Percentiles rank a stretch among this genome's conserved stretches.
Evolutionary conservation across 2,329 filamentous ascomycete genomes (phyloP).

Genomic region (Cladosporium sp.): DNA sequence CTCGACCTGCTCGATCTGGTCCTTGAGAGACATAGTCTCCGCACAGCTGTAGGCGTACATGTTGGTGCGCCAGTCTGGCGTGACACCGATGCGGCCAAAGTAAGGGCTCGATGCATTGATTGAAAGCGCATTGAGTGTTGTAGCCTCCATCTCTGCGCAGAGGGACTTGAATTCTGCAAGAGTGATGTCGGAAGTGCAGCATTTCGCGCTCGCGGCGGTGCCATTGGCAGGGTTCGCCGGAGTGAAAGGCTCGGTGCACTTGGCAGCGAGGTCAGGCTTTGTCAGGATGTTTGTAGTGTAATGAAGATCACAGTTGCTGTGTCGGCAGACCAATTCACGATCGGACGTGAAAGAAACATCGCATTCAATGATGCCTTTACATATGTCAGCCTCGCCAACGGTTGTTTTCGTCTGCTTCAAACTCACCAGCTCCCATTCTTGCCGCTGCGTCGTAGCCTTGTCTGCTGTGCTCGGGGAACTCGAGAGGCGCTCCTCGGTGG

Average conservation of each 20-base stretch:
- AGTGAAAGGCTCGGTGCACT: constrained; percentile 60
- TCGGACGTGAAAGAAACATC: constrained; percentile 65
- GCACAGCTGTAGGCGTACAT: constrained; percentile 60
- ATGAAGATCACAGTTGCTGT: constrained; percentile 65
- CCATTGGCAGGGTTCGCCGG: constrained; percentile 34
- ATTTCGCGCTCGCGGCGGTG: constrained; percentile 55
- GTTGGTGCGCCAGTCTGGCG: constrained; percentile 60
- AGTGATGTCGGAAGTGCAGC: constrained; percentile 69
- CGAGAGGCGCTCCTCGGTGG: constrained; percentile 58
- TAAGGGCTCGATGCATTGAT: constrained; percentile 55
- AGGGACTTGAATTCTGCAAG: constrained; percentile 63
- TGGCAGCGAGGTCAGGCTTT: constrained; percentile 58
- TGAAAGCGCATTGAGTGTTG: constrained; percentile 55
- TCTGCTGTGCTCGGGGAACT: constrained; percentile 61
- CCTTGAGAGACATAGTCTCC: constrained; percentile 57
- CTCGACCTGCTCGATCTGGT: constrained; percentile 59
- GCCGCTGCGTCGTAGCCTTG: constrained; percentile 59
- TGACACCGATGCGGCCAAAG: constrained; percentile 42
- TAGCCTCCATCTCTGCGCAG: constrained; percentile 68
- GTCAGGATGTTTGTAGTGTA: constrained; percentile 65
- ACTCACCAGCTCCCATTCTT: constrained; percentile 59
- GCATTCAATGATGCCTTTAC: constrained; percentile 54
- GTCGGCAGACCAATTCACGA: constrained; percentile 62
- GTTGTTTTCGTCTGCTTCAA: background rate
- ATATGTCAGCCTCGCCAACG: background rate